Evolutionary conservation across 2,329 filamentous ascomycete species (phyloP).

Genomic region (Nannizziopsis arthrosporioides): DNA sequence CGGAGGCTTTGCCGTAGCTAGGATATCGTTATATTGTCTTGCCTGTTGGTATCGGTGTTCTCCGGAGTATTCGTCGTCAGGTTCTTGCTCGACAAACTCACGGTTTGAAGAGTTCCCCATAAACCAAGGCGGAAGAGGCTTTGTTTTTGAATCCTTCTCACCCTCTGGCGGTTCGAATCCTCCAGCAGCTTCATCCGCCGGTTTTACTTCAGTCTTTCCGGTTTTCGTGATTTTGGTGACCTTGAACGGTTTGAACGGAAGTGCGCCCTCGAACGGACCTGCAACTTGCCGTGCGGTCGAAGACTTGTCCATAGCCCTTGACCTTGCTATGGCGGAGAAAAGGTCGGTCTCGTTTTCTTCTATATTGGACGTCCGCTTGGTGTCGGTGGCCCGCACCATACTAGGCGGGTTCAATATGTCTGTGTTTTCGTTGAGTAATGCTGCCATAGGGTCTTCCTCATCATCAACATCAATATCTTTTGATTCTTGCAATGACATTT

Average conservation of each 20-base stretch:
- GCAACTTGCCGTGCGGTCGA: conserved; percentile 27
- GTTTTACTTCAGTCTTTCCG: conserved; percentile 24
- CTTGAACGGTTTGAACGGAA: conserved; percentile 76
- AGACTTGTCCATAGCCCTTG: conserved; percentile 48
- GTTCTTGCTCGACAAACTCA: conserved; percentile 25
- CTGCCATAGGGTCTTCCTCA: conserved; percentile 23
- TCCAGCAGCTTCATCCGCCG: conserved; percentile 45
- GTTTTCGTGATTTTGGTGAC: conserved; percentile 28
- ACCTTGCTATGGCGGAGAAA: conserved; percentile 60
- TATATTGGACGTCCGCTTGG: conserved; percentile 11
- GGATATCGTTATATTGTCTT: conserved; percentile 19
- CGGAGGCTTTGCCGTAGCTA: conserved; percentile 5
- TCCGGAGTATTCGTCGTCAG: conserved; percentile 17
- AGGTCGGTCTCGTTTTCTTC: conserved; percentile 70
- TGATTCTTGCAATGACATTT: conserved; percentile 57
- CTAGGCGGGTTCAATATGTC: conserved; percentile 30
- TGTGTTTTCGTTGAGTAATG: conserved; percentile 13
- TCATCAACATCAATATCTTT: conserved; percentile 23
- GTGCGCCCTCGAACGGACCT: conserved; percentile 61
- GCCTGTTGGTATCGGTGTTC: conserved; percentile 17
- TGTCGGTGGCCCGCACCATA: conserved; percentile 30
- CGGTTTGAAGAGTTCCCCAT: conserved; percentile 25
- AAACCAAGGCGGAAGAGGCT: conserved; percentile 39
- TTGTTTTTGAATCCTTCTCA: conserved; percentile 22
- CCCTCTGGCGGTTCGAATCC: conserved; percentile 45